Evolutionary conservation across 805 yeast species (phyloP), one percentile per base, ranked within the genome.

Genomic region (Candida koratica): DNA sequence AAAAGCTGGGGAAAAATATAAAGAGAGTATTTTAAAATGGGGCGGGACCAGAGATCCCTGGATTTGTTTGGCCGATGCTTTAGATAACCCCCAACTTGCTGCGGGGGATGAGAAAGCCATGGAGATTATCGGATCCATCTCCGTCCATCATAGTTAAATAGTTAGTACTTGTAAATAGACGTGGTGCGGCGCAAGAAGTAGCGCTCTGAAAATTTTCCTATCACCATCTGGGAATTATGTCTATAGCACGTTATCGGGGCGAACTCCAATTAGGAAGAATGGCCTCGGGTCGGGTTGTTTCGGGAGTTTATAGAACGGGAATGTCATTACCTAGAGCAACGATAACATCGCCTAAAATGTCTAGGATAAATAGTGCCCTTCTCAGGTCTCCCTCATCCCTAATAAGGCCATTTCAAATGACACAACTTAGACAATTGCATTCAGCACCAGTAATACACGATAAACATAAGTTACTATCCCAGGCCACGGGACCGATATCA

Each of bases 1-100:
- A 20, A 64, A 52, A 2, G 81, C 82, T n/a, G 98, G 98, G 13
- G 81, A 78, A 38, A 74, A 73, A 47, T 85, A 87, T 55, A 77
- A 73, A 46, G 61, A 77, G 19, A 71, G 77, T 39, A 81, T 93
- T 0, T 63, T 93, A 41, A 76, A 75, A 51, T 90, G 96, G 96
- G 98, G 98, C 15, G 98, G 98, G 0, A 76, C 94, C 3, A 71
- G 77, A 41, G 88, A 86, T 51, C 94, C 97, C 0, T 87, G 96
- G 95, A 64, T 67, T 14, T 81, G 95, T 52, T 64, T 93, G 12
- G 84, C 94, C 1, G 84, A 83, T 39, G 88, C 84, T 3, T 63
- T 93, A 34, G 87, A 80, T 34, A 69, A 74, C 19, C 77, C 78
- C 1, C 73, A 67, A 30, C 60, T 88, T 29, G 64, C 66, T 3